Evolutionary conservation across 1,284 basidiomycete species (phyloP).

Genomic region (Amylostereum areolatum): DNA sequence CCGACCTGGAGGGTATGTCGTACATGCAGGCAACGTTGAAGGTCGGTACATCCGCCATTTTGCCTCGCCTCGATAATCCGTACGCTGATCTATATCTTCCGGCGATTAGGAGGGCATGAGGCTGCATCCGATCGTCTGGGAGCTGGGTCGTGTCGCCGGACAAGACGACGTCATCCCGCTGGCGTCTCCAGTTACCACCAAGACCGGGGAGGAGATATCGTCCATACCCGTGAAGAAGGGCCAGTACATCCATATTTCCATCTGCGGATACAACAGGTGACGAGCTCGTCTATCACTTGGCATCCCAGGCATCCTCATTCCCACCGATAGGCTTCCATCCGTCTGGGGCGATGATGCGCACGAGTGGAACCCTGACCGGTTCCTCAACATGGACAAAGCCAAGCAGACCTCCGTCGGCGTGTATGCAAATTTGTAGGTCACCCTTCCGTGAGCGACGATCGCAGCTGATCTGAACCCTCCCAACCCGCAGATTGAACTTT

Average conservation of each 20-base stretch:
- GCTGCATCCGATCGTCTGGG: slow-evolving; percentile 27
- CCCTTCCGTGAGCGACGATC: background rate
- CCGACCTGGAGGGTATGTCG: slow-evolving; percentile 55
- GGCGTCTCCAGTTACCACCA: slow-evolving; percentile 25
- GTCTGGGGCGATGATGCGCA: slow-evolving; percentile 48
- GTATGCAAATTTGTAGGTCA: slow-evolving; percentile 44
- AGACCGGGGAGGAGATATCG: slow-evolving; percentile 23
- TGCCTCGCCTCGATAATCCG: slow-evolving; percentile 16
- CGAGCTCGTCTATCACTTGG: slow-evolving; percentile 3
- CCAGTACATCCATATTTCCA: slow-evolving; percentile 24
- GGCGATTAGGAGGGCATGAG: slow-evolving; percentile 30
- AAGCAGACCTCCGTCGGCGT: slow-evolving; percentile 38
- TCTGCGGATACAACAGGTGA: slow-evolving; percentile 27
- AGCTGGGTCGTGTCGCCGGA: slow-evolving; percentile 23
- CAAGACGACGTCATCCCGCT: slow-evolving; percentile 36
- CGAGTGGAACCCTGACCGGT: slow-evolving; percentile 45
- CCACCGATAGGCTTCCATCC: too few species aligned
- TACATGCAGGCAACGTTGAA: slow-evolving; percentile 10
- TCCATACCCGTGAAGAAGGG: slow-evolving; percentile 32
- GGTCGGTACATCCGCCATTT: slow-evolving; percentile 1
- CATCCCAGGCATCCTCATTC: slow-evolving; percentile 20
- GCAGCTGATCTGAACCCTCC: background rate
- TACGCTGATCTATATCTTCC: background rate
- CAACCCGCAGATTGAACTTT: slow-evolving; percentile 16
- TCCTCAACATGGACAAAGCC: slow-evolving; percentile 28